Conservation (phyloP, 2,329 filamentous ascomycete species). For the Fusarium sp. region DNA sequence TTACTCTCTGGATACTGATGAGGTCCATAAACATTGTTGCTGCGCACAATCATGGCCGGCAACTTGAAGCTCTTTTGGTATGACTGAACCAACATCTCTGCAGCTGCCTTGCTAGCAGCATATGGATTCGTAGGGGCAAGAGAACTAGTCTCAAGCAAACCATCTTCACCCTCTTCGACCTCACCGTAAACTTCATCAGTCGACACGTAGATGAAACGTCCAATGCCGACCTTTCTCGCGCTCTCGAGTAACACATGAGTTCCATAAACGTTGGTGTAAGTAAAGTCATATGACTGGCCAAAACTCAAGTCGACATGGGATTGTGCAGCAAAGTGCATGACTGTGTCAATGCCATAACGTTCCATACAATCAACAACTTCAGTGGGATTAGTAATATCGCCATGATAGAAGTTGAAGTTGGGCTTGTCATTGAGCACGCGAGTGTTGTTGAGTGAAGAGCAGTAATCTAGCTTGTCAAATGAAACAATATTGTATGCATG, state of each 20-base stretch:
- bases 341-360: conserved; percentile 79
- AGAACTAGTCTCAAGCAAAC: conserved; percentile 78
- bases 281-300: conserved; percentile 85
- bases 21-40: conserved; percentile 88
- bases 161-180: conserved; percentile 77
- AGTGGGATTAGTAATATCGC: conserved; percentile 78
- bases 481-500: conserved; percentile 82
- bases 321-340: conserved; percentile 89
- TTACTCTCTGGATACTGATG: conserved; percentile 87
- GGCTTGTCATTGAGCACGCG: conserved; percentile 72
- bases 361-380: conserved; percentile 79
- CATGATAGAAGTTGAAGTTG: conserved; percentile 85
- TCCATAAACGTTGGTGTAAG: conserved; percentile 83
- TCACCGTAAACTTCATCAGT: conserved; percentile 91
- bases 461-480: conserved; percentile 89
- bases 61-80: conserved; percentile 87
- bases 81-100: conserved; percentile 89
- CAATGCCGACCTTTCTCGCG: conserved; percentile 77
- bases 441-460: conserved; percentile 84
- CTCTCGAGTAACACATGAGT: conserved; percentile 87
- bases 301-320: conserved; percentile 87
- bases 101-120: conserved; percentile 82
- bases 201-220: conserved; percentile 83
- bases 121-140: conserved; percentile 86
- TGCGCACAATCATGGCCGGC: conserved; percentile 81